Evolutionary conservation across 2,329 filamentous ascomycete species (phyloP), one percentile per base, ranked within the genome.

Genomic region (Neonectria hederae): DNA sequence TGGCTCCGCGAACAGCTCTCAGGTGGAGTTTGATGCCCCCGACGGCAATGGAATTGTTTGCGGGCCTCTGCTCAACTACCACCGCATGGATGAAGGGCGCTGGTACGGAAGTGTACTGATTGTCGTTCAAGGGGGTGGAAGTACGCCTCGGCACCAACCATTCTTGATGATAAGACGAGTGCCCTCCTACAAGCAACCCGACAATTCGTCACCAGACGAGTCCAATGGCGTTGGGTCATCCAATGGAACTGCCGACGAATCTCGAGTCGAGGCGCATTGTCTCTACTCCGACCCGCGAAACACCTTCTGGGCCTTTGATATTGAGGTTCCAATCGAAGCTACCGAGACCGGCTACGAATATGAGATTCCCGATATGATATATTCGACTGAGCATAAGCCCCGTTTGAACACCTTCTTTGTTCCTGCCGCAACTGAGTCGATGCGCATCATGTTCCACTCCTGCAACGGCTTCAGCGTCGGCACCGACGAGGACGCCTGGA

Each of bases 381-480:
- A 90, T 74, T 81, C 83, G 56, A 86, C 86, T 68, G 80, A 83
- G 42, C 83, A 83, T 67, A 87, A 88, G 76, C 83, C 84, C 7
- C 82, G 81, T 63, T 79, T 77, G 82, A 97, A 85, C 81, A 87
- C 70, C 54, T 99, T 99, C 79, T 97, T 91, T 84, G 88, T 98
- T 5, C 95, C 96, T 13, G 93, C 92, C 13, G 84, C 85, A 62
- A 87, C 89, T 48, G 90, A 97, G 79, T 92, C 92, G 5, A 98
- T 99, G 95, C 93, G 97, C 76, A 92, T 97, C 76, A 97, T 98
- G 93, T 99, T 97, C 80, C 92, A 97, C 82, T 97, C 93, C 62
- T 97, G 96, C 82, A 99, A 99, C 78, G 97, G 96, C 17, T 99
- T 99, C 82, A 95, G 92, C 70, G 86, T 96, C 42, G 92, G 91